A percentile compares a stretch with the other conserved stretches of the same genome.
Evolutionary conservation across 768 basidiomycete genomes (phyloP).

Genomic region (Hebeloma cylindrosporum): DNA sequence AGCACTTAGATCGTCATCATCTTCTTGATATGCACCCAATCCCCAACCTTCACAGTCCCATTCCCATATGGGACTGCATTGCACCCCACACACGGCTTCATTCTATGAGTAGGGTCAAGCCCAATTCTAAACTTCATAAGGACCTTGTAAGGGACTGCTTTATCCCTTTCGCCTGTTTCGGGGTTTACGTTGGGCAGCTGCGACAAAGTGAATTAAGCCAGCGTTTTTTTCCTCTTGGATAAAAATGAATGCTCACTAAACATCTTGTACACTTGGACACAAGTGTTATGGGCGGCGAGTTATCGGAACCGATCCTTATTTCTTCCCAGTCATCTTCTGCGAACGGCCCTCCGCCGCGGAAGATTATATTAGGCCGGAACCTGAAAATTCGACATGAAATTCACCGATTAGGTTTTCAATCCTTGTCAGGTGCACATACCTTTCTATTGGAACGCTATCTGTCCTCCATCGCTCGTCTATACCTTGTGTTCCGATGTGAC

Average conservation of each 20-base stretch:
- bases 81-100: conserved; percentile 65
- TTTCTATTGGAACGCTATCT: conserved; percentile 53
- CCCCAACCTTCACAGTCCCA: conserved; percentile 63
- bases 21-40: conserved; percentile 51
- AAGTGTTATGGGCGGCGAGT: conserved; percentile 47
- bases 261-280: conserved; percentile 74
- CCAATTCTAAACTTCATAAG: conserved; percentile 71
- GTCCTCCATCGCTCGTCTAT: conserved; percentile 53
- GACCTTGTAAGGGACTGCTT: conserved; percentile 73
- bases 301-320: conserved; percentile 48
- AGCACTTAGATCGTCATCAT: conserved; percentile 21
- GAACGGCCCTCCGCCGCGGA: conserved; percentile 67
- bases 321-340: conserved; percentile 71
- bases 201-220: neutral
- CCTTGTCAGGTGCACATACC: conserved; percentile 39
- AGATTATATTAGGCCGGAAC: conserved; percentile 76
- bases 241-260: conserved; percentile 46
- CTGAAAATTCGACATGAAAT: conserved; percentile 33
- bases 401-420: conserved; percentile 4
- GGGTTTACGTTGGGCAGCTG: conserved; percentile 77
- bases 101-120: conserved; percentile 46
- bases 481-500: conserved; percentile 47
- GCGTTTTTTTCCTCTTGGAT: neutral
- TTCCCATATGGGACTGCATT: conserved; percentile 53
- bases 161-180: conserved; percentile 61